Percentiles rank a stretch among this genome's conserved stretches.
Conservation (phyloP, 768 basidiomycete genomes). For the Panus rudis region DNA sequence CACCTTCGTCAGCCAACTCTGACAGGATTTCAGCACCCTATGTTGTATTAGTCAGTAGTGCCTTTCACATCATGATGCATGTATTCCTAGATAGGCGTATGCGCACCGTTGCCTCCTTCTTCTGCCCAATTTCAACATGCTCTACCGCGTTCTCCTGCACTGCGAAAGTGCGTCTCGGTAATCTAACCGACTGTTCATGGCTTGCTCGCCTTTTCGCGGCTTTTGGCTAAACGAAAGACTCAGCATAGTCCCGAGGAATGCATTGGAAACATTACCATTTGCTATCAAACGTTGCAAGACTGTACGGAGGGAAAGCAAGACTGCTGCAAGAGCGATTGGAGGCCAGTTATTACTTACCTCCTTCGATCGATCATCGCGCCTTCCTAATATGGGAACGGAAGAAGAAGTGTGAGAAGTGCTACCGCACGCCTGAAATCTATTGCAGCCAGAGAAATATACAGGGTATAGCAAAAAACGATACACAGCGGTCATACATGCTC, state of each 20-base stretch:
- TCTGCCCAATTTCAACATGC: slow-evolving; percentile 38
- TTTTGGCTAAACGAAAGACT: slow-evolving; percentile 20
- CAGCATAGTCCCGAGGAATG: background rate
- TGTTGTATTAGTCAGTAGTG: slow-evolving; percentile 2
- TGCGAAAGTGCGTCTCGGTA: slow-evolving; percentile 42
- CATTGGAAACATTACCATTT: background rate
- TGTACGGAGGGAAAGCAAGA: no score
- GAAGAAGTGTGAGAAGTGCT: no score
- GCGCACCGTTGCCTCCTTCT: slow-evolving; percentile 34
- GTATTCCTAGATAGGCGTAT: background rate
- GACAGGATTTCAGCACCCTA: slow-evolving; percentile 42
- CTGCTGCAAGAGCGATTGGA: no score
- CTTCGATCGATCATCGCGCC: no score
- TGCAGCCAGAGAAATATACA: no score
- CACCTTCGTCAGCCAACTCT: slow-evolving; percentile 25
- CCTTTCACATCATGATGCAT: slow-evolving; percentile 7
- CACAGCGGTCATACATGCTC: no score
- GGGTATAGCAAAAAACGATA: no score
- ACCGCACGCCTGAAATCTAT: no score
- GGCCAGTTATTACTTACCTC: no score
- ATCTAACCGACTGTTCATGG: slow-evolving; percentile 48
- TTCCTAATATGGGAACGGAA: no score
- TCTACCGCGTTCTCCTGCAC: slow-evolving; percentile 43
- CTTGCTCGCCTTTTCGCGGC: slow-evolving; percentile 34
- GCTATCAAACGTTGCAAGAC: background rate